phyloP scores from a whole-genome alignment of 2,329 filamentous ascomycete genomes.

The Curvularia sp. region DNA sequence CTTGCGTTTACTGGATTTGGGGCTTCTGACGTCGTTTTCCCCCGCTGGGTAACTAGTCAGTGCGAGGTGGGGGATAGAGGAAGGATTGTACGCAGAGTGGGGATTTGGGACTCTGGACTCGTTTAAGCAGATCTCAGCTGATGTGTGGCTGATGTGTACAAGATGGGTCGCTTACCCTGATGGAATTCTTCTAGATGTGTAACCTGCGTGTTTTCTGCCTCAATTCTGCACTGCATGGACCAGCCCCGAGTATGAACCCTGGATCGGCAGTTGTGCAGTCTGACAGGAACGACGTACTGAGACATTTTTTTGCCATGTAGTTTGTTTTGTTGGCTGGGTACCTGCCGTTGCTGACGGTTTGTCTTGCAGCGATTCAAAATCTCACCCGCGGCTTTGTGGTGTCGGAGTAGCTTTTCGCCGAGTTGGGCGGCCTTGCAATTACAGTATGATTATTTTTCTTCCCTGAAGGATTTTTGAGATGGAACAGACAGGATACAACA shows the following conservation, averaged over 20 bases:
- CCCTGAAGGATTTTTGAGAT: neutral
- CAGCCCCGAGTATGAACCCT: neutral
- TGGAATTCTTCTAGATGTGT: neutral
- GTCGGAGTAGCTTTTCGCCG: neutral
- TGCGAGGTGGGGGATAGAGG: neutral
- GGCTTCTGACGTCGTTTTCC: neutral
- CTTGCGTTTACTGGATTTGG: neutral
- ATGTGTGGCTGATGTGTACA: neutral
- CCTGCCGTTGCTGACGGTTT: neutral
- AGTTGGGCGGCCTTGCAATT: neutral
- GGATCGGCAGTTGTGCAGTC: neutral
- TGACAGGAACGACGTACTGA: neutral
- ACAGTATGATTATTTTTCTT: neutral
- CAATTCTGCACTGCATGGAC: neutral
- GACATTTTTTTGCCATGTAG: neutral
- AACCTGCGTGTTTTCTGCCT: neutral
- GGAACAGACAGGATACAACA: neutral
- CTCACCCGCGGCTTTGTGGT: neutral
- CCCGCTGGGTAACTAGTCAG: neutral
- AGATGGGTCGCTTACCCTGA: neutral
- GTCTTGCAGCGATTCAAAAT: neutral
- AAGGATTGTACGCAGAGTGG: neutral
- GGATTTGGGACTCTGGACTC: neutral
- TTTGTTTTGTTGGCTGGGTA: neutral
- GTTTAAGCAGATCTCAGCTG: neutral